Base-by-base conservation (phyloP, 2,329 filamentous ascomycete species). In the Curvularia verruculosa region DNA sequence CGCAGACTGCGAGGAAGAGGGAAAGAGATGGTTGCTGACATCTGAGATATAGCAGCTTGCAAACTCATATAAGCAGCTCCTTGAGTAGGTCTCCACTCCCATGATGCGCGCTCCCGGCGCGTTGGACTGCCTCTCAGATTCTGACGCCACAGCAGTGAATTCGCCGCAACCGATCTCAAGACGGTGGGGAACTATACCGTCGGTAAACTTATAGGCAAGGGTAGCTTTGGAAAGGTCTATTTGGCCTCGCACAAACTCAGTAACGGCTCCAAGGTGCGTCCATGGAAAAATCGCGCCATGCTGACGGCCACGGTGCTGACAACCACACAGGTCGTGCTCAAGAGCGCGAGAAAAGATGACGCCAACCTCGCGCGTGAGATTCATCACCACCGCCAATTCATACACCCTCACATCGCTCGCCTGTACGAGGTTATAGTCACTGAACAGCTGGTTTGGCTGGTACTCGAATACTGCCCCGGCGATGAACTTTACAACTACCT, bases 351-450 rank as follows among this genome's bases (percentile, higher is more conserved):
- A 75, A 97, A 96, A 77, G 89, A 93, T 74, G 95, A 99, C 77
- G 87, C 91, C 52, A 99, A 99, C 75, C 88, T 99, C 47, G 94
- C 94, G 15, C 90, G 95, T 68, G 95, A 99, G 77, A 99, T 99
- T 68, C 95, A 99, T 77, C 95, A 99, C 76, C 95, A 99, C 76
- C 90, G 95, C 66, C 95, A 99, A 78, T 97, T 99, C 78, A 85
- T 96, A 64, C 95, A 99, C 73, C 95, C 95, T 21, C 95, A 99
- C 79, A 99, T 99, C 69, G 93, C 95, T 44, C 87, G 95, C 49
- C 82, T 99, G 21, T 98, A 99, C 81, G 95, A 99, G 81, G 94
- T 99, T 58, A 96, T 99, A 69, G 93, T 99, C 61, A 99, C 95
- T 1, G 95, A 99, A 79, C 88, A 82, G 48, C 78, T 98, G 76